Evolutionary conservation across 2,329 filamentous ascomycete species (phyloP).

Genomic region (Ceratocystiopsis minuta): DNA sequence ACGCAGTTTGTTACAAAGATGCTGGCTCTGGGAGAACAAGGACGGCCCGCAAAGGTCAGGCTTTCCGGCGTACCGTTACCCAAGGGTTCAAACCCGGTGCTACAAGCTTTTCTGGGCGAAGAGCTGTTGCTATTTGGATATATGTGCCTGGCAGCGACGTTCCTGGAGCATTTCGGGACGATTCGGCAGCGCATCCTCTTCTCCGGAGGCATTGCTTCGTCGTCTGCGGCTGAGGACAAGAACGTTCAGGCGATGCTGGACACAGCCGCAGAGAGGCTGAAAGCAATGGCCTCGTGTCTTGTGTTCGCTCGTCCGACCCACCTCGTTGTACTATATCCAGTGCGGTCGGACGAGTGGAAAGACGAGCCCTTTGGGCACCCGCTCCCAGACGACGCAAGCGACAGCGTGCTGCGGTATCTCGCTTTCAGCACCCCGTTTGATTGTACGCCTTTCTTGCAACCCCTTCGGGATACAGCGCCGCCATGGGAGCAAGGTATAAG

Average conservation of each 20-base stretch:
- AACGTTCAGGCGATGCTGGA: slow-evolving; percentile 8
- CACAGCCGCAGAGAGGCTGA: slow-evolving; percentile 18
- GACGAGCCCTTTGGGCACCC: neutral
- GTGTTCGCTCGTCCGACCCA: slow-evolving; percentile 15
- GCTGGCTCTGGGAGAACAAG: slow-evolving; percentile 1
- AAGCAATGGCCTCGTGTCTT: slow-evolving; percentile 18
- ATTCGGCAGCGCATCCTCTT: slow-evolving; percentile 10
- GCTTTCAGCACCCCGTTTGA: slow-evolving; percentile 18
- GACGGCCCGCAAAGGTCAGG: slow-evolving; percentile 8
- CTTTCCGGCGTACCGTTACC: neutral
- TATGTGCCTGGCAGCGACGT: slow-evolving; percentile 13
- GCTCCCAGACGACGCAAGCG: too few relatives aligned
- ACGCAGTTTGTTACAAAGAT: too few relatives aligned
- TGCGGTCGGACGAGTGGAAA: slow-evolving; percentile 19
- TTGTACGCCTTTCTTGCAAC: slow-evolving; percentile 7
- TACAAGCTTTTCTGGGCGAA: neutral
- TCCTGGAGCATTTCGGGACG: slow-evolving; percentile 6
- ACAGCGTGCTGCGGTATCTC: slow-evolving; percentile 16
- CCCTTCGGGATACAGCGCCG: neutral
- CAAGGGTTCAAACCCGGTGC: too few relatives aligned
- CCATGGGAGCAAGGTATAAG: too few relatives aligned
- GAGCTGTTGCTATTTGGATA: slow-evolving; percentile 15
- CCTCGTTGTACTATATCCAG: slow-evolving; percentile 23
- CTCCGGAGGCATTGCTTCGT: slow-evolving; percentile 11
- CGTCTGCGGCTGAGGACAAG: neutral